Conservation (phyloP, 306 rosid genomes). For the Cucurbita pepo region DNA sequence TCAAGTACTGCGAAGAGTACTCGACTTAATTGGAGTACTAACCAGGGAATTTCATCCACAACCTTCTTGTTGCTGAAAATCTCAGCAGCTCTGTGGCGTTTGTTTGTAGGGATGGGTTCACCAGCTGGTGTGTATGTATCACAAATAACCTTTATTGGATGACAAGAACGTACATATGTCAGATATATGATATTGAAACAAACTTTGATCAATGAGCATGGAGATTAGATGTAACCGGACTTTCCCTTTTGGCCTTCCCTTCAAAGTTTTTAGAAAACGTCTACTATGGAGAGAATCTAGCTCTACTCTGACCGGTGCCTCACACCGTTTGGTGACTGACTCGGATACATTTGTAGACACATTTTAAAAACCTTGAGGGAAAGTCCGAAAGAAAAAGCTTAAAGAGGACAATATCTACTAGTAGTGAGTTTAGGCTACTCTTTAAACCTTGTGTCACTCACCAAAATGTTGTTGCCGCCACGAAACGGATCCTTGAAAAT, state of each 20-base stretch:
- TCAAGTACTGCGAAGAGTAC: neutral
- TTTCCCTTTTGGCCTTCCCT: no score
- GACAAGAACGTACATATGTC: neutral
- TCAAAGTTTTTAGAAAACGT: no score
- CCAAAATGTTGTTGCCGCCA: conserved; percentile 95
- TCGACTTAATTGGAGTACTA: neutral
- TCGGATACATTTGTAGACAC: no score
- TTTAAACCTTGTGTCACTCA: conserved; percentile 13
- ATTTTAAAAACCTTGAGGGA: no score
- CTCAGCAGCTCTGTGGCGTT: conserved; percentile 77
- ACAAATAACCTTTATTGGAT: conserved; percentile 56
- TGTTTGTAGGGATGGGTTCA: conserved; percentile 94
- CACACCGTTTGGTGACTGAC: no score
- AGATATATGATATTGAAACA: conserved; percentile 4
- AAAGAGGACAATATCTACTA: no score
- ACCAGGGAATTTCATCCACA: conserved; percentile 76
- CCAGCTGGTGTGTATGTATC: conserved; percentile 84
- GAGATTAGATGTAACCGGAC: no score
- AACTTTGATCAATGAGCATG: conserved; percentile 6
- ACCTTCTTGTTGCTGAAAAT: conserved; percentile 70
- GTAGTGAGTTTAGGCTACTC: neutral
- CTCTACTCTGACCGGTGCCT: no score
- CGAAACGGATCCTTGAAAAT: conserved; percentile 95
- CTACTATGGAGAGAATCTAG: no score
- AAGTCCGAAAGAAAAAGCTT: no score